Percentiles rank a stretch among this genome's conserved stretches.
phyloP scores from a whole-genome alignment of 805 yeast species.

The Kuraishia ogatae region DNA sequence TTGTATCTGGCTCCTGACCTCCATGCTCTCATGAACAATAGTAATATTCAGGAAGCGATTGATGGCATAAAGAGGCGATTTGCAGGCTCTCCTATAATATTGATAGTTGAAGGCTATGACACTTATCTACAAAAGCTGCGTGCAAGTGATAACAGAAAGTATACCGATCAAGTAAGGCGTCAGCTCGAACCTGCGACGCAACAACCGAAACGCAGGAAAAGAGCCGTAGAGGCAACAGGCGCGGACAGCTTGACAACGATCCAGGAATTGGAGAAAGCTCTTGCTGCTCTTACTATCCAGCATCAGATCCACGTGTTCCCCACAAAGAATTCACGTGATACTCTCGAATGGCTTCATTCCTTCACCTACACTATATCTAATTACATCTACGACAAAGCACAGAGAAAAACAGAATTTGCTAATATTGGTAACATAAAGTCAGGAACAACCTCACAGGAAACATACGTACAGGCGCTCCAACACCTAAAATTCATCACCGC shows the following conservation, averaged over 20 bases:
- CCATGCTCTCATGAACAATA: constrained; percentile 22
- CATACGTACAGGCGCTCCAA: constrained; percentile 39
- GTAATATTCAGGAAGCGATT: constrained; percentile 16
- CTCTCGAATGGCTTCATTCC: constrained; percentile 43
- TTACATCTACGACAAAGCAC: constrained; percentile 44
- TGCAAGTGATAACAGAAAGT: constrained; percentile 35
- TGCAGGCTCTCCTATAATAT: constrained; percentile 23
- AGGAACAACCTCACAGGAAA: constrained; percentile 37
- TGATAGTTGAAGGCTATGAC: constrained; percentile 43
- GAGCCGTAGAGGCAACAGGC: background rate
- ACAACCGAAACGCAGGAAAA: background rate
- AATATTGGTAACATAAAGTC: constrained; percentile 48
- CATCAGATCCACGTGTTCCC: constrained; percentile 42
- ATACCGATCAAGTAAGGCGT: constrained; percentile 26
- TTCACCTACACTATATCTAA: constrained; percentile 47
- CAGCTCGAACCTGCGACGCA: constrained; percentile 11
- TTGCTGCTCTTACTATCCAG: constrained; percentile 37
- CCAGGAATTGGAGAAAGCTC: constrained; percentile 28
- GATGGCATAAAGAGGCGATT: constrained; percentile 13
- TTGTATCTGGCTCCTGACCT: constrained; percentile 40
- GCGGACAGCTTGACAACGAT: constrained; percentile 5
- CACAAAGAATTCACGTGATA: constrained; percentile 36
- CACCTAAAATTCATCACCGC: constrained; percentile 54
- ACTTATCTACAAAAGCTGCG: constrained; percentile 33
- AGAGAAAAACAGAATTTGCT: constrained; percentile 45